A percentile compares a stretch with the other conserved stretches of the same genome.
Evolutionary conservation across 352 stramenopile species (phyloP).

Genomic region (Hyaloperonospora arabidopsidis): DNA sequence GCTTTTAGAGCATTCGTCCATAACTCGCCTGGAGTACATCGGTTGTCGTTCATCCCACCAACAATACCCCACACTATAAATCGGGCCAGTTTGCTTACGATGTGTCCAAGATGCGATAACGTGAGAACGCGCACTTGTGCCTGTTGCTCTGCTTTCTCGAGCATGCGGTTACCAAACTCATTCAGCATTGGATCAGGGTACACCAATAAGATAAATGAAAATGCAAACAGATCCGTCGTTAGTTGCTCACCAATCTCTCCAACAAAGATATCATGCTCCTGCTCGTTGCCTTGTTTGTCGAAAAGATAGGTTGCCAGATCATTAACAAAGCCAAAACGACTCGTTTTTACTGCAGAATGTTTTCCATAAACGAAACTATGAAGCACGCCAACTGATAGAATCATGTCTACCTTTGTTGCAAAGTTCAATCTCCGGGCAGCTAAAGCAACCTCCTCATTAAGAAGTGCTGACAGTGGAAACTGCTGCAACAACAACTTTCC

Average conservation of each 20-base stretch:
- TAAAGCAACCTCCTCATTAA: constrained; percentile 19
- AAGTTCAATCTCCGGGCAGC: constrained; percentile 13
- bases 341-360: not conserved
- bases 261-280: constrained; percentile 3
- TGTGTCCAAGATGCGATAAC: constrained; percentile 49
- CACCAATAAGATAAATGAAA: constrained; percentile 47
- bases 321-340: constrained; percentile 32
- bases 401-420: constrained; percentile 39
- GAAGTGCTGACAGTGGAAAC: constrained; percentile 32
- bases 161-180: constrained; percentile 34
- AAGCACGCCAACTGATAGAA: constrained; percentile 41
- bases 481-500: constrained; percentile 25
- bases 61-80: constrained; percentile 55
- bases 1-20: constrained; percentile 43
- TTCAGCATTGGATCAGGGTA: constrained; percentile 29
- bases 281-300: constrained; percentile 1
- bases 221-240: constrained; percentile 61
- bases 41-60: constrained; percentile 18
- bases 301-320: constrained; percentile 29
- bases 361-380: constrained; percentile 31
- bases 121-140: constrained; percentile 35
- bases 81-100: constrained; percentile 57
- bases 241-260: constrained; percentile 42
- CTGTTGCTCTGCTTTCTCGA: constrained; percentile 40
- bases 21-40: constrained; percentile 23